A percentile compares a stretch with the other conserved stretches of the same genome.
phyloP scores from a whole-genome alignment of 2,329 filamentous ascomycete species.

The Neophaeococcomyces mojaviensis region DNA sequence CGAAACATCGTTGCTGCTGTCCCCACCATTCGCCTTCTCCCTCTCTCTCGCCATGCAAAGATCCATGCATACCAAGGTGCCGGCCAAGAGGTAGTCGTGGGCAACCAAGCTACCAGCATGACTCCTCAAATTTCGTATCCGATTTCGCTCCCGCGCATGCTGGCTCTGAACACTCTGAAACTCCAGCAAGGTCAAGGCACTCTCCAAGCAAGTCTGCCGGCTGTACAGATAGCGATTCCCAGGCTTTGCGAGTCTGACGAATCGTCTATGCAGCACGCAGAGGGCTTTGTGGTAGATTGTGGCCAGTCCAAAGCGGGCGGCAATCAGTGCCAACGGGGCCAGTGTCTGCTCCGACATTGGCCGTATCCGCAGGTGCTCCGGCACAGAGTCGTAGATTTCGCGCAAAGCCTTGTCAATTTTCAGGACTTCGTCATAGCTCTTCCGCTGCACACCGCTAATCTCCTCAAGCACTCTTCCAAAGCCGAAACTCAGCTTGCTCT shows the following conservation, averaged over 20 bases:
- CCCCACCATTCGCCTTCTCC: conserved; percentile 27
- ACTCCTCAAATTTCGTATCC: conserved; percentile 66
- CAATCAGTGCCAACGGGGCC: conserved; percentile 62
- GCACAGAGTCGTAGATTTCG: conserved; percentile 57
- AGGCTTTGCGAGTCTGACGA: conserved; percentile 67
- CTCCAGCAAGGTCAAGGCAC: conserved; percentile 70
- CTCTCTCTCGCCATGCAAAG: conserved; percentile 54
- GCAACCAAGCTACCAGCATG: conserved; percentile 72
- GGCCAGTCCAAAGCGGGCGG: conserved; percentile 77
- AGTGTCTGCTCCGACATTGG: conserved; percentile 64
- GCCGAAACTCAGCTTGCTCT: conserved; percentile 33
- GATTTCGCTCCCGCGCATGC: conserved; percentile 67
- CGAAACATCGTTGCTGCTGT: conserved; percentile 39
- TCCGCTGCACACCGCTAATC: conserved; percentile 34
- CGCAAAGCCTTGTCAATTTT: conserved; percentile 52
- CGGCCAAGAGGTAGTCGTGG: conserved; percentile 77
- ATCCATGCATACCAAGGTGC: conserved; percentile 76
- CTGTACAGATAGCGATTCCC: conserved; percentile 80
- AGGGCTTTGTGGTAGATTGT: conserved; percentile 83
- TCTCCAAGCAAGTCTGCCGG: conserved; percentile 74
- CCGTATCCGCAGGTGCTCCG: conserved; percentile 70
- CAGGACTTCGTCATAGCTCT: conserved; percentile 54
- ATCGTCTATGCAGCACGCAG: conserved; percentile 82
- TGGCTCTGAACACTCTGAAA: conserved; percentile 69
- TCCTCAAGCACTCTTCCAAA: conserved; percentile 40